Conservation (phyloP, 768 basidiomycete species). For the Boletellus emodensis region DNA sequence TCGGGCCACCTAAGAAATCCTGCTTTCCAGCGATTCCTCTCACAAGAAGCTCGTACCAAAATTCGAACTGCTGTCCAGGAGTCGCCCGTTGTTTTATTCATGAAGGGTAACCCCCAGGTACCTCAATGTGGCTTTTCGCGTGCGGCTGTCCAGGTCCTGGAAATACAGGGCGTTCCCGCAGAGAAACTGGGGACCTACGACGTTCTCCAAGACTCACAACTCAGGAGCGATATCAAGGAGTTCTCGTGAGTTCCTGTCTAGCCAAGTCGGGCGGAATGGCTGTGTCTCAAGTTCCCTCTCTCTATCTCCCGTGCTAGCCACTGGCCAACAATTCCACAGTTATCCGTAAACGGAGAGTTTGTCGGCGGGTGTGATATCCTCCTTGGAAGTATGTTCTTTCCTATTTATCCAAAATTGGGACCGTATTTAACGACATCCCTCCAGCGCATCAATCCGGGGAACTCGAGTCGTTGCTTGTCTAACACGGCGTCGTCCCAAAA, state of each 20-base stretch:
- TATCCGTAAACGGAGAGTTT: conserved; percentile 94
- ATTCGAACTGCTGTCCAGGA: conserved; percentile 72
- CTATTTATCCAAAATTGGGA: not conserved
- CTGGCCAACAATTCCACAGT: conserved; percentile 96
- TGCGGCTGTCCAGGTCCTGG: conserved; percentile 35
- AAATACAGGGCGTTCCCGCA: conserved; percentile 71
- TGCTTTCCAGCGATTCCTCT: conserved; percentile 45
- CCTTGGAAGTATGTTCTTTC: conserved; percentile 65
- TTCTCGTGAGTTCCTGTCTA: conserved; percentile 75
- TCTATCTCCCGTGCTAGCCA: conserved; percentile 48
- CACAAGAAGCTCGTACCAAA: conserved; percentile 55
- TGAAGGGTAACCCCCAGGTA: conserved; percentile 88
- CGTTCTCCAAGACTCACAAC: conserved; percentile 76
- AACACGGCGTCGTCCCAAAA: conserved; percentile 66
- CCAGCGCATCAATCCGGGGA: conserved; percentile 96
- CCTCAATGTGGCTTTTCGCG: conserved; percentile 97
- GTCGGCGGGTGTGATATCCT: conserved; percentile 97
- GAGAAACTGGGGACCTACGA: conserved; percentile 90
- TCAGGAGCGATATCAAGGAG: conserved; percentile 87
- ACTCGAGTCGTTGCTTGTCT: conserved; percentile 75
- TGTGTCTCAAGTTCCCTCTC: not conserved
- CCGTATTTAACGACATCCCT: not conserved
- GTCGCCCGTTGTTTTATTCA: conserved; percentile 89
- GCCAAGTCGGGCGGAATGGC: not conserved
- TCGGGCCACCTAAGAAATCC: conserved; percentile 7